A percentile compares a stretch with the other conserved stretches of the same genome.
Evolutionary conservation across 2,329 filamentous ascomycete species (phyloP).

Genomic region (Ustulina deusta): DNA sequence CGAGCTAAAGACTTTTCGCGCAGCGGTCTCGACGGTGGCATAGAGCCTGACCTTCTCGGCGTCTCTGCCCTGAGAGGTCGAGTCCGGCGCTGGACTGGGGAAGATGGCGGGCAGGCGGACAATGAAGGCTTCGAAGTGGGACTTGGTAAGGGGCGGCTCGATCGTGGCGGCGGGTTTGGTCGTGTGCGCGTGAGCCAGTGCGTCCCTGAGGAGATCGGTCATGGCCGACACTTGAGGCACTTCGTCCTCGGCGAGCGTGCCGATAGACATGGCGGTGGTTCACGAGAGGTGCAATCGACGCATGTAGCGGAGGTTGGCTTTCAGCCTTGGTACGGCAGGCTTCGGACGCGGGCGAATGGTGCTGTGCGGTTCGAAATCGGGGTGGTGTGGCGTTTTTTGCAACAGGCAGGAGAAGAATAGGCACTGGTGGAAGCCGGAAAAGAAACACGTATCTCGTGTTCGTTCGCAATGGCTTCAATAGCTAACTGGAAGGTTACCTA

Average conservation of each 20-base stretch:
- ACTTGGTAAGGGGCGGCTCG: conserved; percentile 80
- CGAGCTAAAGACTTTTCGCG: conserved; percentile 82
- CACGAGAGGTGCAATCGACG: conserved; percentile 7
- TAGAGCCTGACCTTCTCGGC: conserved; percentile 66
- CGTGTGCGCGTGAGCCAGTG: conserved; percentile 69
- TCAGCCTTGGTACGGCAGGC: conserved; percentile 10
- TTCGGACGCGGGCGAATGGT: background rate
- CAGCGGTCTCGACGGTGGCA: conserved; percentile 84
- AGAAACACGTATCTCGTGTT: conserved; percentile 24
- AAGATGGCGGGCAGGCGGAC: conserved; percentile 59
- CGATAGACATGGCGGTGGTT: conserved; percentile 59
- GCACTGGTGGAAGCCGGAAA: conserved; percentile 5
- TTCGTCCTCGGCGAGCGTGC: conserved; percentile 59
- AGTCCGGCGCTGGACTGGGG: conserved; percentile 49
- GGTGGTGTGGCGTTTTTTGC: conserved; percentile 8
- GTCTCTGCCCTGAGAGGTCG: conserved; percentile 48
- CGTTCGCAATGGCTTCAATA: background rate
- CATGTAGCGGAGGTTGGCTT: conserved; percentile 1
- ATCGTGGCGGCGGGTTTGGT: conserved; percentile 71
- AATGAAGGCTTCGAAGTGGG: conserved; percentile 68
- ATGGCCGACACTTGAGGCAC: conserved; percentile 67
- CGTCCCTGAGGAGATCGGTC: conserved; percentile 64
- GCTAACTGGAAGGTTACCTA: background rate
- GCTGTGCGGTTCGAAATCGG: background rate
- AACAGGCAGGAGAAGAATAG: conserved; percentile 24